Base-by-base conservation (phyloP, 257 asterid genomes). In the Nicotiana obtusifolia region DNA sequence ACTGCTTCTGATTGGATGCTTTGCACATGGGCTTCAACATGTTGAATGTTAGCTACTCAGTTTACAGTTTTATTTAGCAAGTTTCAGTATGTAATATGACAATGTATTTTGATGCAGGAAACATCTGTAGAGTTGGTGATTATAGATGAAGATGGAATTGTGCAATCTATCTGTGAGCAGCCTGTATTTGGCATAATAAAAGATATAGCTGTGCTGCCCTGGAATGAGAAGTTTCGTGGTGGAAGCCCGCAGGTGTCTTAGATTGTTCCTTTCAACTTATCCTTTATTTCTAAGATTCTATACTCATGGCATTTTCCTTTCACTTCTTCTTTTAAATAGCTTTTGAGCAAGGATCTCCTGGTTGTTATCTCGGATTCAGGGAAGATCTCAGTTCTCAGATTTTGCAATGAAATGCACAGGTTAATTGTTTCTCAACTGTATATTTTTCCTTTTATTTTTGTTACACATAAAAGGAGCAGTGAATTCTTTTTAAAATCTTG, bases 331-430 rank as follows among this genome's bases (percentile, higher is more conserved):
- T 84, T 75, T 88, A 75, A 73, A 84, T 89, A 95, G 99, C 80
- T 89, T 76, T 81, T 5, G 65, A 97, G 91, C 82, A 93, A 89
- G 88, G 99, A 93, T 81, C 84, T 93, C 84, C 85, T 95, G 84
- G 90, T 94, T 33, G 91, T 92, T 82, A 81, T 91, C 83, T 95
- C 99, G n/a, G 99, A 95, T 93, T 95, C 98, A 6, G 98, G 99
- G 82, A 94, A 93, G 93, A 91, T 95, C 65, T 94, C 99, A 37
- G 92, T 95, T 88, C 97, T 95, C 79, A 53, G 91, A 61, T 95
- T 94, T 86, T 88, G 93, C 93, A 91, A 87, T 84, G 98, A 91
- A 90, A 89, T 95, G 97, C 97, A 91, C 93, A 94, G 99, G 99
- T 95, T 84, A 31, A 8, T 16, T 19, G n/a, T 14, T 5, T 60